These are phyloP conservation scores for Populus hybrid DNA, from an alignment of 441 rosid species.

Conservation along the genomic window DNA sequence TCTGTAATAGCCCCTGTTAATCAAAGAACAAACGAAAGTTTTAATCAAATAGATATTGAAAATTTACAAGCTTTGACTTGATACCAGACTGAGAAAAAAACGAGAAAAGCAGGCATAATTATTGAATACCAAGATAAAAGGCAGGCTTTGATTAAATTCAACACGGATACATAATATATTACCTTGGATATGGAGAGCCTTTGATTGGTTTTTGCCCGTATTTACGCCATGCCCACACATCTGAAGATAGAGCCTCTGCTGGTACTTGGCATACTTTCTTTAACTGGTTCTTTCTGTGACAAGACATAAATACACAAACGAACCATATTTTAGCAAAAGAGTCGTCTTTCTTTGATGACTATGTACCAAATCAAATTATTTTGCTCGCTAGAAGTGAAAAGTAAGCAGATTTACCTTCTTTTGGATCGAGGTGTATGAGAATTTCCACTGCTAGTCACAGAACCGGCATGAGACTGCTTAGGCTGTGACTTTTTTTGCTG, in stretches of 20 bases:
- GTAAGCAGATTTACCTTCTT: conserved; percentile 50
- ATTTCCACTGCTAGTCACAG: conserved; percentile 36
- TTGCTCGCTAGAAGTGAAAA: not conserved
- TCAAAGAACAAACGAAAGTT: not conserved
- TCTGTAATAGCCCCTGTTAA: conserved; percentile 78
- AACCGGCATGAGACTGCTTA: conserved; percentile 32
- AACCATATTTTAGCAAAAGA: not conserved
- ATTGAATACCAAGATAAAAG: not conserved
- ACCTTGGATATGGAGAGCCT: conserved; percentile 95
- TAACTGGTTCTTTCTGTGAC: conserved; percentile 63
- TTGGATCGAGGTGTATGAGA: conserved; percentile 65
- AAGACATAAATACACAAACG: not conserved
- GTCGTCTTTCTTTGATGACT: not conserved
- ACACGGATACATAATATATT: not conserved
- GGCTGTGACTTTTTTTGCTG: conserved; percentile 23
- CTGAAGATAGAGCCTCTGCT: conserved; percentile 76
- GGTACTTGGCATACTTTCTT: conserved; percentile 86
- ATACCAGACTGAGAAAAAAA: not conserved
- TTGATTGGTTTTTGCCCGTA: conserved; percentile 97
- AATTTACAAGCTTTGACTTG: not conserved
- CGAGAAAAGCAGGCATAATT: not conserved
- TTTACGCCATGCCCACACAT: conserved; percentile 95
- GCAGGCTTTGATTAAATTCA: not conserved
- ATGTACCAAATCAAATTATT: not conserved
- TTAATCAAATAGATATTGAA: not conserved